Evolutionary conservation across 2,329 filamentous ascomycete species (phyloP).

Genomic region (Cladophialophora exuberans): DNA sequence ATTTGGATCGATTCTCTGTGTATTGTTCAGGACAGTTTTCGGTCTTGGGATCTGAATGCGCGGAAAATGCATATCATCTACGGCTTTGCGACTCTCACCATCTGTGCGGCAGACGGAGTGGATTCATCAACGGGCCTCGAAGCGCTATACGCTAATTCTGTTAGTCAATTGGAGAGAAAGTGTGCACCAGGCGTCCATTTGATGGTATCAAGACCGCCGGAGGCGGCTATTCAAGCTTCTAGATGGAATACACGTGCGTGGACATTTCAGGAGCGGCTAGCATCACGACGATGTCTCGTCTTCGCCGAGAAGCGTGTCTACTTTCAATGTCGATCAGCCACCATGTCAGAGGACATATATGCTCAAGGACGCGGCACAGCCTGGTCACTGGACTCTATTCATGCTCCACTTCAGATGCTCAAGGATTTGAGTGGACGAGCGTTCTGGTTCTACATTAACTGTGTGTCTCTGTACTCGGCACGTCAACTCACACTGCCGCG

Average conservation of each 20-base stretch:
- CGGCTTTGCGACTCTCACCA: constrained; percentile 39
- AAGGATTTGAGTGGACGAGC: constrained; percentile 34
- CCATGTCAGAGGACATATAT: constrained; percentile 13
- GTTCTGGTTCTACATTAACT: constrained; percentile 39
- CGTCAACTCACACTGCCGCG: constrained; percentile 34
- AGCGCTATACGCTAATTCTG: constrained; percentile 19
- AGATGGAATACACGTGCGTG: constrained; percentile 34
- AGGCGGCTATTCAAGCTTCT: constrained; percentile 22
- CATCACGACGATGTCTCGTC: constrained; percentile 3
- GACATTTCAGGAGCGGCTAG: constrained; percentile 11
- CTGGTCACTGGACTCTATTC: constrained; percentile 35
- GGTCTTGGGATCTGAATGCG: constrained; percentile 38
- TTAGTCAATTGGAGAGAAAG: constrained; percentile 16
- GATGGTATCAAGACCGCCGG: constrained; percentile 34
- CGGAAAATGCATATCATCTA: constrained; percentile 40
- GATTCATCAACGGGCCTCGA: constrained; percentile 26
- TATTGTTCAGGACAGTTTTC: constrained; percentile 31
- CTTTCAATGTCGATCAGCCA: constrained; percentile 10
- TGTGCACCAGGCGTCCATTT: constrained; percentile 27
- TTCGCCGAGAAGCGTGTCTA: background rate
- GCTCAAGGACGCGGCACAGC: background rate
- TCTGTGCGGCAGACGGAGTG: constrained; percentile 40
- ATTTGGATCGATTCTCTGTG: constrained; percentile 24
- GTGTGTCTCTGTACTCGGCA: constrained; percentile 37
- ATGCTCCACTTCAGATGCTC: constrained; percentile 37